These are phyloP conservation scores for Penicillium griseofulvum DNA, from an alignment of 2,329 filamentous ascomycete genomes.

Conservation along the genomic window DNA sequence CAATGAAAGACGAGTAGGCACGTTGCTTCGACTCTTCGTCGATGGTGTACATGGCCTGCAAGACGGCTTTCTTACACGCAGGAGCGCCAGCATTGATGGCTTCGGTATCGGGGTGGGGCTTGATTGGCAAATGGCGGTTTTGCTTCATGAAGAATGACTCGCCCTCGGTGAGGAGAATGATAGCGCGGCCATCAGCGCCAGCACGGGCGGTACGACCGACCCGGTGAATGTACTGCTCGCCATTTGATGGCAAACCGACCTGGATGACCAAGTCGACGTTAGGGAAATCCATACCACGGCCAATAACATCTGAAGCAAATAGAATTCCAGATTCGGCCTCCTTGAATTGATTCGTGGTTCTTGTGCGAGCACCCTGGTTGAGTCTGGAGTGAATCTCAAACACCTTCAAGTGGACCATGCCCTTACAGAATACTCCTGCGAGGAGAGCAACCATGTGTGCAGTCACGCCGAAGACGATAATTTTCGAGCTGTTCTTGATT, in stretches of 20 bases:
- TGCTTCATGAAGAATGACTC: slow-evolving; percentile 53
- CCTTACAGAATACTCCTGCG: slow-evolving; percentile 51
- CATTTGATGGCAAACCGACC: slow-evolving; percentile 50
- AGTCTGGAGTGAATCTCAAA: slow-evolving; percentile 75
- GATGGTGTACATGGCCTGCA: slow-evolving; percentile 27
- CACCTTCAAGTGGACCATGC: slow-evolving; percentile 37
- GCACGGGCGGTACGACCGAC: slow-evolving; percentile 66
- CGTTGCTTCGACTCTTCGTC: slow-evolving; percentile 36
- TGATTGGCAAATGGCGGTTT: slow-evolving; percentile 52
- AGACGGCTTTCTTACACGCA: slow-evolving; percentile 31
- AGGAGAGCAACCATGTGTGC: slow-evolving; percentile 64
- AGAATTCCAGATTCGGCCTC: slow-evolving; percentile 46
- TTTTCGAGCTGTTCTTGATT: slow-evolving; percentile 63
- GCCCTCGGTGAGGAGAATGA: slow-evolving; percentile 52
- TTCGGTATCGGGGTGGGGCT: slow-evolving; percentile 45
- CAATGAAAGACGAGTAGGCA: slow-evolving; percentile 38
- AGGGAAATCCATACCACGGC: slow-evolving; percentile 53
- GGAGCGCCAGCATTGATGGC: slow-evolving; percentile 40
- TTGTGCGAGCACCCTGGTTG: slow-evolving; percentile 65
- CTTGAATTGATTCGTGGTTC: slow-evolving; percentile 45
- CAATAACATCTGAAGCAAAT: slow-evolving; percentile 50
- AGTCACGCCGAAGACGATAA: slow-evolving; percentile 81
- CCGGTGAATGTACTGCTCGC: slow-evolving; percentile 50
- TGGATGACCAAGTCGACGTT: slow-evolving; percentile 51
- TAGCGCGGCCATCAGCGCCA: slow-evolving; percentile 51